These are phyloP conservation scores for Fusarium abutilonis DNA, from an alignment of 2,329 filamentous ascomycete species.

Conservation along the genomic window DNA sequence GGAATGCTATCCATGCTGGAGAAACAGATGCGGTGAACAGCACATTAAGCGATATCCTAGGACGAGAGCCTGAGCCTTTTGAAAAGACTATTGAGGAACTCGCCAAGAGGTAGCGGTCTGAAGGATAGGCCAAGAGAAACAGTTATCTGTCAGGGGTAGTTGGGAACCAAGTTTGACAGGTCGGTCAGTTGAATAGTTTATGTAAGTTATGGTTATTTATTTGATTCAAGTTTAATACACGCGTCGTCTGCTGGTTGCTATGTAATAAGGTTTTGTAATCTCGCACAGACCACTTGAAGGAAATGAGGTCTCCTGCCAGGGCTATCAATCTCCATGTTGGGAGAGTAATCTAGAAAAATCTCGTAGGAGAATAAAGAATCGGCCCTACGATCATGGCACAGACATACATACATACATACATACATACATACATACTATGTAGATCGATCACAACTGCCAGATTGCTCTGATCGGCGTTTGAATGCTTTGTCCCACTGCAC, in stretches of 20 bases:
- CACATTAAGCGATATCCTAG: conserved; percentile 8
- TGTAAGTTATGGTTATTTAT: not conserved
- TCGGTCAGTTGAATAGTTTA: not conserved
- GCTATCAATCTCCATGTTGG: no score
- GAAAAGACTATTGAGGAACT: conserved; percentile 21
- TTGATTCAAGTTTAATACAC: not conserved
- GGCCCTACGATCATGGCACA: no score
- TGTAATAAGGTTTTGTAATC: not conserved
- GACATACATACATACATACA: no score
- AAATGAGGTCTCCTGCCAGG: not conserved
- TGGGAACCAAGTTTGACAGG: not conserved
- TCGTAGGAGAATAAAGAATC: not conserved
- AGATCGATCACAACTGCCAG: not conserved
- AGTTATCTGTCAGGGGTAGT: not conserved
- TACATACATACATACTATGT: no score
- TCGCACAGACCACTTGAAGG: not conserved
- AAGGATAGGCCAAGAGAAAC: not conserved
- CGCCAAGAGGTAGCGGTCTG: not conserved
- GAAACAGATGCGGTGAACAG: conserved; percentile 18
- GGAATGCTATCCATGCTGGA: conserved; percentile 27
- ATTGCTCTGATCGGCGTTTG: no score
- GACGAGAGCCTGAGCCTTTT: conserved; percentile 25
- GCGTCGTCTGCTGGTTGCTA: no score
- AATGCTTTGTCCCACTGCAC: no score
- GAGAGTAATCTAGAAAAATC: not conserved